Percentiles rank a stretch among this genome's conserved stretches.
These are phyloP conservation scores for Avena atlantica DNA, from an alignment of 176 grass and related monocot species.

Conservation along the genomic window DNA sequence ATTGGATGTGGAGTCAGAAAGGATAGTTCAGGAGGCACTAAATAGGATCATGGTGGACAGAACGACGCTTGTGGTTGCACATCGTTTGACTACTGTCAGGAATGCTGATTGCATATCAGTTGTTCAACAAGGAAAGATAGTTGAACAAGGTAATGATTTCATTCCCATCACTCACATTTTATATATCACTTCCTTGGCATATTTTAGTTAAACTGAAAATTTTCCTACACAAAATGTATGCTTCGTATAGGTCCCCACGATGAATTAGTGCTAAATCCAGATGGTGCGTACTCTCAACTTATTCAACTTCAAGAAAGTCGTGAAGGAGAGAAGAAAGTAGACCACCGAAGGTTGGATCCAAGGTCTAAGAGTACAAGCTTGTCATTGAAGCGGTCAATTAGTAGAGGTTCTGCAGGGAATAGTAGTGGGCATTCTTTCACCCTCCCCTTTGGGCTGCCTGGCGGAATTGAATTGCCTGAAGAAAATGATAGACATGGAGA, in stretches of 20 bases:
- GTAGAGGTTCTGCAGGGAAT: constrained; percentile 57
- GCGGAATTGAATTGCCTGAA: constrained; percentile 46
- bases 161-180: constrained; percentile 1
- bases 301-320: constrained; percentile 62
- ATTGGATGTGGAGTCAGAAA: constrained; percentile 84
- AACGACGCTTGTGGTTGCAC: constrained; percentile 86
- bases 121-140: constrained; percentile 80
- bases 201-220: constrained; percentile 7
- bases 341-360: constrained; percentile 28
- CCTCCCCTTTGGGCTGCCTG: constrained; percentile 43
- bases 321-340: constrained; percentile 51
- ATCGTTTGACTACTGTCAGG: constrained; percentile 81
- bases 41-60: constrained; percentile 79
- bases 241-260: constrained; percentile 64
- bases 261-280: constrained; percentile 65
- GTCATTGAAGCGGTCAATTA: constrained; percentile 59
- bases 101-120: constrained; percentile 84
- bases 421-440: constrained; percentile 60
- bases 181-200: constrained; percentile 13
- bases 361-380: constrained; percentile 63
- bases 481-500: constrained; percentile 29
- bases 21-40: constrained; percentile 86
- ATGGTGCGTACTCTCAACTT: constrained; percentile 80
- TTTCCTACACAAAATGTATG: constrained; percentile 18
- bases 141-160: constrained; percentile 75